phyloP scores from a whole-genome alignment of 108 stramenopile genomes.

The Cyclotella choctawhatcheeana region DNA sequence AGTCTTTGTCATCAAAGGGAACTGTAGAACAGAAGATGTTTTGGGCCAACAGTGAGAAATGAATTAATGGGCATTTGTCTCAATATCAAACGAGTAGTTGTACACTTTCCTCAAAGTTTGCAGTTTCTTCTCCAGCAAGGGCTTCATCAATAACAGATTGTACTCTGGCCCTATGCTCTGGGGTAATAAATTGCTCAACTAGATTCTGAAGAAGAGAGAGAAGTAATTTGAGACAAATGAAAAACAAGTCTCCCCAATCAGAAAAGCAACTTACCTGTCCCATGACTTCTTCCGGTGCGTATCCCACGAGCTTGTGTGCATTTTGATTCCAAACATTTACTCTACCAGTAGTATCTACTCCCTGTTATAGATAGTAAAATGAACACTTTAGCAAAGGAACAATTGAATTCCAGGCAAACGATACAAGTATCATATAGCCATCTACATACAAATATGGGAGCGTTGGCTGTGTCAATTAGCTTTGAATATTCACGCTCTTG shows the following conservation, averaged over 20 bases:
- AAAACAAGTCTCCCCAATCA: background rate
- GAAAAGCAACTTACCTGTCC: slow-evolving; percentile 17
- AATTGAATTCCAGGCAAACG: no score
- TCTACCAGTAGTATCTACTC: slow-evolving; percentile 63
- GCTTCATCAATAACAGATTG: slow-evolving; percentile 42
- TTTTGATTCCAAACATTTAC: slow-evolving; percentile 71
- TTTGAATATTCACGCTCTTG: slow-evolving; percentile 50
- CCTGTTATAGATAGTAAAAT: no score
- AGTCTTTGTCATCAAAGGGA: slow-evolving; percentile 73
- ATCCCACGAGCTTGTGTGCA: slow-evolving; percentile 74
- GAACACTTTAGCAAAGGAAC: no score
- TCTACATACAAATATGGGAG: slow-evolving; percentile 82
- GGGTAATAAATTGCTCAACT: slow-evolving; percentile 45
- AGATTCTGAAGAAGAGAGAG: slow-evolving; percentile 3
- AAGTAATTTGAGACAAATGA: background rate
- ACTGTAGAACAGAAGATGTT: no score
- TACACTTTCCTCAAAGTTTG: no score
- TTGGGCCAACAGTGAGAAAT: no score
- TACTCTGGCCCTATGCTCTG: slow-evolving; percentile 25
- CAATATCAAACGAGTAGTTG: no score
- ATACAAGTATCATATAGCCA: no score
- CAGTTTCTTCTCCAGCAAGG: slow-evolving; percentile 59
- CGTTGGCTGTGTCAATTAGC: slow-evolving; percentile 77
- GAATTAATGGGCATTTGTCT: no score
- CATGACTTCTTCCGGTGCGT: slow-evolving; percentile 66